Percentiles rank a stretch among this genome's conserved stretches.
phyloP scores from a whole-genome alignment of 805 yeast species.

The Komagataella kurtzmanii region DNA sequence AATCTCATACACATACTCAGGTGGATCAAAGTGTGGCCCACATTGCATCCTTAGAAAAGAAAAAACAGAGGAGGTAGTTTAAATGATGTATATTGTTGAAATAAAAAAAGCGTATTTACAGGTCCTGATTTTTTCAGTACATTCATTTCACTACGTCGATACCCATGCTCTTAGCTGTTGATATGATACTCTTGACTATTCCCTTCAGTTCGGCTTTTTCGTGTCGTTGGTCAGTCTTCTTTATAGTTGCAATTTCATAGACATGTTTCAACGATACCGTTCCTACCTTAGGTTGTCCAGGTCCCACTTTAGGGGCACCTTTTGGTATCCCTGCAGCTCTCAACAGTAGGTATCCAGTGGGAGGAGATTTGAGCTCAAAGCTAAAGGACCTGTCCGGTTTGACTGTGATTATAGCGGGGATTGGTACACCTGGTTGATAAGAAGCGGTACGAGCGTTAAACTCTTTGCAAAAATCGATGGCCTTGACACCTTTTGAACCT shows the following conservation, averaged over 20 bases:
- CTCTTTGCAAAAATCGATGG: slow-evolving; percentile 96
- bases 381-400: slow-evolving; percentile 86
- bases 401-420: slow-evolving; percentile 75
- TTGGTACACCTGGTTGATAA: slow-evolving; percentile 74
- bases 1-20: slow-evolving; percentile 69
- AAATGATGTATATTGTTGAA: not conserved
- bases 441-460: slow-evolving; percentile 94
- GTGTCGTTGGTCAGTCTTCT: slow-evolving; percentile 76
- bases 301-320: slow-evolving; percentile 63
- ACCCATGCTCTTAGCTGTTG: slow-evolving; percentile 86
- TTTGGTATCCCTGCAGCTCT: slow-evolving; percentile 72
- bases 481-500: slow-evolving; percentile 97
- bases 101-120: not conserved
- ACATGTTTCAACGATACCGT: slow-evolving; percentile 69
- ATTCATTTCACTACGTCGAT: slow-evolving; percentile 59
- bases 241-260: slow-evolving; percentile 89
- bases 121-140: not conserved
- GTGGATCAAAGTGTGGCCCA: slow-evolving; percentile 94
- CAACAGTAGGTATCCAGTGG: slow-evolving; percentile 75
- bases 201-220: slow-evolving; percentile 55
- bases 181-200: slow-evolving; percentile 69
- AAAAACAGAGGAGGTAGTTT: slow-evolving; percentile 30
- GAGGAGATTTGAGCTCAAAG: slow-evolving; percentile 83
- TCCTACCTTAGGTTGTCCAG: slow-evolving; percentile 21
- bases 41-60: slow-evolving; percentile 83